phyloP scores from a whole-genome alignment of 306 rosid genomes.

The Ammopiptanthus mongolicus region DNA sequence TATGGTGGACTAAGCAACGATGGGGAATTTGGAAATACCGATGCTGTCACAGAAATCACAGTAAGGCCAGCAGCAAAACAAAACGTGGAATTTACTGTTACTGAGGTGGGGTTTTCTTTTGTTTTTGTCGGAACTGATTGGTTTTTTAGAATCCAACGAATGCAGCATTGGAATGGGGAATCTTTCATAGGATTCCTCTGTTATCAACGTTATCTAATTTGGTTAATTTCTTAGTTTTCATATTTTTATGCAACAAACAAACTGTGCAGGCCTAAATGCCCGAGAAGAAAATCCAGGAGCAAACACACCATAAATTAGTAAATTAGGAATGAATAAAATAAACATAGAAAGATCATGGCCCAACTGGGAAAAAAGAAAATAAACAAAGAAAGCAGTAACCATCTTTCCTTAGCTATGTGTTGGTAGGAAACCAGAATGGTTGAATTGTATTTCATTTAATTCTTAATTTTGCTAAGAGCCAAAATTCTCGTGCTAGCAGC shows the following conservation, averaged over 20 bases:
- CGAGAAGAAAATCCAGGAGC: background rate
- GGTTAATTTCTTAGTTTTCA: background rate
- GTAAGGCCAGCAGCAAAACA: conserved; percentile 57
- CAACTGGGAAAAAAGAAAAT: background rate
- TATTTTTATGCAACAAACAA: conserved; percentile 7
- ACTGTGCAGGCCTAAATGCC: background rate
- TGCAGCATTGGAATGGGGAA: conserved; percentile 15
- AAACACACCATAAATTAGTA: background rate
- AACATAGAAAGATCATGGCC: background rate
- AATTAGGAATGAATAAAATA: background rate
- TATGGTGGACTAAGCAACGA: conserved; percentile 78
- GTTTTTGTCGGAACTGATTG: background rate
- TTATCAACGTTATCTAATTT: background rate
- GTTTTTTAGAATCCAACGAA: conserved; percentile 30
- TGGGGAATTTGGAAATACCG: conserved; percentile 52
- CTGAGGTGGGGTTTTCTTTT: conserved; percentile 48
- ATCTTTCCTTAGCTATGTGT: background rate
- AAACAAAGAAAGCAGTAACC: background rate
- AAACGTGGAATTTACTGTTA: conserved; percentile 53
- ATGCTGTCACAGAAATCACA: conserved; percentile 54
- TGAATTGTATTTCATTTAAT: background rate
- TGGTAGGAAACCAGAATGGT: background rate
- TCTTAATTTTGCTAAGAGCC: conserved; percentile 21
- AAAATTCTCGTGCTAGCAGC: background rate
- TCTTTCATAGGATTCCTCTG: conserved; percentile 42